Base-by-base conservation (phyloP, 192 early-diverging fungal genomes). In the Umbelopsis isabellina region DNA sequence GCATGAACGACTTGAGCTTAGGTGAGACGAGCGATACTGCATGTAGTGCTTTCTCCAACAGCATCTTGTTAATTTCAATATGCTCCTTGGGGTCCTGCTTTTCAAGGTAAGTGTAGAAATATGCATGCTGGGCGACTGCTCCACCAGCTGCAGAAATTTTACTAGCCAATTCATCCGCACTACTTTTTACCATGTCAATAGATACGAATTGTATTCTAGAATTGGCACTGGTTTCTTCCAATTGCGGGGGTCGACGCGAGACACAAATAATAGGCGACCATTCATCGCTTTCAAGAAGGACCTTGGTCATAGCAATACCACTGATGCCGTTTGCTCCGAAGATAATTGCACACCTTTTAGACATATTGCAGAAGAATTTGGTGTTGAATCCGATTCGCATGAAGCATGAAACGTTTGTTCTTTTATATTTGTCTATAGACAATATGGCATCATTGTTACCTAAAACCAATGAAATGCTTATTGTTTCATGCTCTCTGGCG, bases 231-330 rank as follows among this genome's bases (percentile, higher is more conserved):
- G 13, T 25, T 5, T 65, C 4, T 20, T 65, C 64, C 15, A 66
- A 25, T 33, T 66, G 65, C 13, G 65, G 44, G 8, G 65, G 44
- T 66, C 44, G 23, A 1, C 65, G 65, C 5, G 65, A 66, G 20
- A 66, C 65, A 66, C 65, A 47, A 4, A 66, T 66, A 23, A 66
- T 66, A 11, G 41, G 41, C 6, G 37, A 22, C 65, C 65, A 66
- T 66, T 66, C 65, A 2, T 46, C 41, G 20, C 23, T 66, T 6
- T 11, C 65, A 20, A 66, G 46, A 0, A 66, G 21, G 3, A 18
- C 13, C 46, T 66, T 48, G 2, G 46, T 46, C 41, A 66, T 46
- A 22, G 65, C 65, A 25, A 66, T 22, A 25, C 65, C 65, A 22
- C 45, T 47, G 20, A 66, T 48, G 45, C 65, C 65, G 8, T 46